Conservation (phyloP, 495 filamentous ascomycete species). For the Aspergillus sclerotioniger region DNA sequence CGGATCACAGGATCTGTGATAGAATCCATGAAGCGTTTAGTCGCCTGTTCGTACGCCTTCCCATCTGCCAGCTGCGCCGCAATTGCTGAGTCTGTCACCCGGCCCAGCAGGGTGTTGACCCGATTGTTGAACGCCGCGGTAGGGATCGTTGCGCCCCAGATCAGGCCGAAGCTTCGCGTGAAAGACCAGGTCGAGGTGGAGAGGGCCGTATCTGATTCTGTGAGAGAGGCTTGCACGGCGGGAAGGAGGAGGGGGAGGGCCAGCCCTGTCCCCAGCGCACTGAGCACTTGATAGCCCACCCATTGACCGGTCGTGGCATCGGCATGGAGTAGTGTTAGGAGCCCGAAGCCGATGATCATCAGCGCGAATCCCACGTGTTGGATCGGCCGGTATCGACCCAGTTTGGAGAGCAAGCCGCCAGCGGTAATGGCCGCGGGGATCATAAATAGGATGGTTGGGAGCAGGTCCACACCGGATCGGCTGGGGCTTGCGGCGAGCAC, state of each 20-base stretch:
- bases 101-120: not conserved
- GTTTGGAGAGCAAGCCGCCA: slow-evolving; percentile 34
- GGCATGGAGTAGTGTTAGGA: slow-evolving; percentile 35
- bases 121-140: slow-evolving; percentile 46
- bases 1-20: not conserved
- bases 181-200: slow-evolving; percentile 47
- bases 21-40: not conserved
- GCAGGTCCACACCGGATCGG: slow-evolving; percentile 36
- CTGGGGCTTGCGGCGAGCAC: slow-evolving; percentile 28
- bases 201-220: slow-evolving; percentile 37
- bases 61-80: not conserved
- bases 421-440: slow-evolving; percentile 32
- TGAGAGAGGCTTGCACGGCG: slow-evolving; percentile 35
- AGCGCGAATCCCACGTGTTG: slow-evolving; percentile 38
- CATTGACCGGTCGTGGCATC: slow-evolving; percentile 24
- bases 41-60: not conserved
- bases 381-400: slow-evolving; percentile 46
- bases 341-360: slow-evolving; percentile 39
- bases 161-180: slow-evolving; percentile 43
- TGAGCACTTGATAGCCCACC: slow-evolving; percentile 31
- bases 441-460: slow-evolving; percentile 33
- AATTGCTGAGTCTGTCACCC: not conserved
- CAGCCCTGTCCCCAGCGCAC: slow-evolving; percentile 30
- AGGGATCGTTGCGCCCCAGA: slow-evolving; percentile 53
- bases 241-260: slow-evolving; percentile 32